Evolutionary conservation across 495 filamentous ascomycete species (phyloP), one percentile per base, ranked within the genome.

Genomic region (Penicillium riverlandense): DNA sequence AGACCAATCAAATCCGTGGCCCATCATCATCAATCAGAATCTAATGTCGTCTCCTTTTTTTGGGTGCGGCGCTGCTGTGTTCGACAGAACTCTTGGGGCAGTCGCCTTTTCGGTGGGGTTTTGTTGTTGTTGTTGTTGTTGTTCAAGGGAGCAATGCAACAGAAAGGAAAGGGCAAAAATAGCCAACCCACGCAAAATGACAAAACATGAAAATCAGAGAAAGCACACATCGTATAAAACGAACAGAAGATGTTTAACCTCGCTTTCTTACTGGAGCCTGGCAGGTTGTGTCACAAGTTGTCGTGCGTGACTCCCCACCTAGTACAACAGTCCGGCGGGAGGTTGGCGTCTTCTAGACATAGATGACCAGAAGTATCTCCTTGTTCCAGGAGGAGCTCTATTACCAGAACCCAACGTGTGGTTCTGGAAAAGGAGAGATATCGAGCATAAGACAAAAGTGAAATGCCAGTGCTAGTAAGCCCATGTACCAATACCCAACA

Each of bases 321-420:
- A 22, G 22, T 22, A 22, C 22, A 22, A 22, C 22, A 22, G 22
- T 22, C 22, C 22, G 22, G 22, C 22, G 3, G 30, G 44, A 31
- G 44, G 39, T 37, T 37, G 29, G 11, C 37, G 15, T 42, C 41
- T 53, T 55, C 57, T 60, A 52, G 27, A 40, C 47, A 44, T 29
- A 37, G 34, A 35, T 50, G 47, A 44, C 38, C 40, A 41, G 43
- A 41, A 27, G 11, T 32, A 35, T 44, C 41, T 47, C 49, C 49
- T 53, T 52, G 40, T 42, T 47, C 54, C 53, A 41, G 33, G 29
- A 31, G 50, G 29, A 31, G 50, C 53, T 57, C 56, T 54, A 56
- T 51, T 47, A 39, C 54, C 50, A 46, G 33, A 22, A 40, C 54
- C 44, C 7, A 22, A 13, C 22, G 15, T 38, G 11, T 38, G 11